Conservation (phyloP, 177 flowering plant genomes). For the Telopea speciosissima region DNA sequence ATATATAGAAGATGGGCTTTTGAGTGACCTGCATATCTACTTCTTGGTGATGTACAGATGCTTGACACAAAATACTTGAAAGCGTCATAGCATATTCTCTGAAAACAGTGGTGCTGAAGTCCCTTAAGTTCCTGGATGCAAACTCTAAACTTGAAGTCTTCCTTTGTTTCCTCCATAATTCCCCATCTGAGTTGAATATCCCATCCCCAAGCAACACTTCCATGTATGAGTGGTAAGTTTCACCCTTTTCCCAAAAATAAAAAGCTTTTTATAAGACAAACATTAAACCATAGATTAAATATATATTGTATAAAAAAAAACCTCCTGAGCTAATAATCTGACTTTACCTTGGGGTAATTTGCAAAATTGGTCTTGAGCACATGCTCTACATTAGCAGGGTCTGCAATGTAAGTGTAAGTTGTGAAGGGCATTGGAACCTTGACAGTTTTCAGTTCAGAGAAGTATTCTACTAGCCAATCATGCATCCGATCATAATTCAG, state of each 20-base stretch:
- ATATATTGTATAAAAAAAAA: not conserved
- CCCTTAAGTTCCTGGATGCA: conserved; percentile 86
- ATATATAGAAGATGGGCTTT: not conserved
- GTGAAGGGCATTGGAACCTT: conserved; percentile 80
- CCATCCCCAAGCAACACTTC: conserved; percentile 91
- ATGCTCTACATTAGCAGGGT: conserved; percentile 83
- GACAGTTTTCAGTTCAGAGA: conserved; percentile 47
- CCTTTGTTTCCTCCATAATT: conserved; percentile 78
- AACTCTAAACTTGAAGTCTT: conserved; percentile 92
- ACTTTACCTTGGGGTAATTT: conserved; percentile 70
- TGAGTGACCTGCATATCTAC: conserved; percentile 77
- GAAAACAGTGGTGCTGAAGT: conserved; percentile 79
- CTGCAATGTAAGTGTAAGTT: conserved; percentile 79
- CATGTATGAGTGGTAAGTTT: conserved; percentile 81
- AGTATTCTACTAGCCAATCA: conserved; percentile 72
- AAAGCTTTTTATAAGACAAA: not conserved
- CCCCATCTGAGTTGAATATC: conserved; percentile 85
- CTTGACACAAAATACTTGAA: conserved; percentile 48
- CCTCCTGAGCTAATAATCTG: not conserved
- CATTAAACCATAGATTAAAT: not conserved
- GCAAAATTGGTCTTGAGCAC: conserved; percentile 77
- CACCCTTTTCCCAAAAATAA: conserved; percentile 39
- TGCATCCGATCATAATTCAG: conserved; percentile 77
- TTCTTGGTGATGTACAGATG: conserved; percentile 37
- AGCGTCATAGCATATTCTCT: conserved; percentile 79